Conservation (phyloP, 1,139 yeast genomes). For the Geotrichum fermentans region DNA sequence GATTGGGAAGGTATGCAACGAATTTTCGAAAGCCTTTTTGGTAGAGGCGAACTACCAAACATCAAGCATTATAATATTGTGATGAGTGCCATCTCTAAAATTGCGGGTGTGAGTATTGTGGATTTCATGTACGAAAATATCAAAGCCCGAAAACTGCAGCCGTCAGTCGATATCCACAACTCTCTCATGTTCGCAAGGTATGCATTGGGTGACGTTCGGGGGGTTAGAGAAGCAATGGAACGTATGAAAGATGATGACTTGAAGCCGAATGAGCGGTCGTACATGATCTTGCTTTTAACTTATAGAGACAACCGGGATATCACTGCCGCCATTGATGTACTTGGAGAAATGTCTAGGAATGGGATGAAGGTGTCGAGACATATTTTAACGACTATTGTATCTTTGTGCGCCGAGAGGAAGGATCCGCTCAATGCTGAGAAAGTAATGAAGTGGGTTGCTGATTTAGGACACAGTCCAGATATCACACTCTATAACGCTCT, state of each 20-base stretch:
- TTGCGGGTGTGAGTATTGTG: slow-evolving; percentile 54
- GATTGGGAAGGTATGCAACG: slow-evolving; percentile 58
- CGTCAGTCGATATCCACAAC: slow-evolving; percentile 46
- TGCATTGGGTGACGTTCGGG: slow-evolving; percentile 44
- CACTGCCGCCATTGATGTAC: slow-evolving; percentile 32
- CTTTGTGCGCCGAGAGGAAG: slow-evolving; percentile 33
- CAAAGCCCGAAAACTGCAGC: slow-evolving; percentile 45
- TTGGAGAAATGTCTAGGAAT: slow-evolving; percentile 30
- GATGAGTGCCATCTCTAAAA: slow-evolving; percentile 55
- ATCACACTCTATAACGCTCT: slow-evolving; percentile 29
- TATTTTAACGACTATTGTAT: slow-evolving; percentile 31
- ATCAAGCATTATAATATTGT: slow-evolving; percentile 58
- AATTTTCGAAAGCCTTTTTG: slow-evolving; percentile 60
- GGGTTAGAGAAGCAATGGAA: slow-evolving; percentile 44
- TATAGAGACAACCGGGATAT: slow-evolving; percentile 33
- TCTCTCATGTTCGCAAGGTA: slow-evolving; percentile 47
- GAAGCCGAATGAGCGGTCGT: slow-evolving; percentile 33
- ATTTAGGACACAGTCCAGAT: slow-evolving; percentile 29
- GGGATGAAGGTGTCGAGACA: slow-evolving; percentile 27
- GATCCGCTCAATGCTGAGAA: slow-evolving; percentile 31
- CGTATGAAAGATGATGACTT: slow-evolving; percentile 40
- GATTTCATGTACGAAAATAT: slow-evolving; percentile 49
- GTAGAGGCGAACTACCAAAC: slow-evolving; percentile 53
- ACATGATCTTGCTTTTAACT: slow-evolving; percentile 30
- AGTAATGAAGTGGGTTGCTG: slow-evolving; percentile 32